These are phyloP conservation scores for Chenopodium formosanum DNA, from an alignment of 148 eudicot species.

Conservation along the genomic window DNA sequence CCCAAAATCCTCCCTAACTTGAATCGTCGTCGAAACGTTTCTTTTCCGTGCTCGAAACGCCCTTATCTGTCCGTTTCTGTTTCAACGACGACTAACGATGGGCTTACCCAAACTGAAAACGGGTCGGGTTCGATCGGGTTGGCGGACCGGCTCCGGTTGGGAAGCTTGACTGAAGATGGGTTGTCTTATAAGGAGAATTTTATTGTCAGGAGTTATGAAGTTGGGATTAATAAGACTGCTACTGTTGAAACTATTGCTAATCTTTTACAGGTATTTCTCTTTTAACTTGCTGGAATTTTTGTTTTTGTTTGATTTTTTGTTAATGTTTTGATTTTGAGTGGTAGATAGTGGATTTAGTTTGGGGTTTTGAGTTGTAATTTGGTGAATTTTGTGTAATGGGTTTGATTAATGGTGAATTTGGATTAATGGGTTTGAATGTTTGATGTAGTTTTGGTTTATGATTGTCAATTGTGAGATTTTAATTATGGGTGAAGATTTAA, in stretches of 20 bases:
- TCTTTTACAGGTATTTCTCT: slow-evolving; percentile 63
- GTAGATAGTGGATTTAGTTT: not conserved
- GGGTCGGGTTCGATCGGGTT: slow-evolving; percentile 28
- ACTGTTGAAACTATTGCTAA: slow-evolving; percentile 97
- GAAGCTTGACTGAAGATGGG: slow-evolving; percentile 75
- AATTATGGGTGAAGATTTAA: not conserved
- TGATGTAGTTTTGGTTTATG: not conserved
- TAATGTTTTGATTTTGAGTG: not conserved
- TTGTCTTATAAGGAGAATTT: slow-evolving; percentile 83
- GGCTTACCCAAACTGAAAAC: not conserved
- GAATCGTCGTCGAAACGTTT: slow-evolving; percentile 29
- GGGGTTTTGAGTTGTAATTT: not conserved
- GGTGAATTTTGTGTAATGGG: not conserved
- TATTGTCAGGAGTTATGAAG: slow-evolving; percentile 82
- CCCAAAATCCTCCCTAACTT: slow-evolving; percentile 13
- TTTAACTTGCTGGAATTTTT: not conserved
- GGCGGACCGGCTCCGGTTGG: slow-evolving; percentile 67
- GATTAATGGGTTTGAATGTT: not conserved
- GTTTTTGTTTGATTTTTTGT: not conserved
- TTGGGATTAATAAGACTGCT: slow-evolving; percentile 92
- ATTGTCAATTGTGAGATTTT: not conserved
- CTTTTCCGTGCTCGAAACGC: slow-evolving; percentile 20
- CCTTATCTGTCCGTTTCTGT: slow-evolving; percentile 29
- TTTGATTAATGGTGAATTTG: not conserved
- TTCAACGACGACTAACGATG: slow-evolving; percentile 19